These are phyloP conservation scores for Sonneratia alba DNA, from an alignment of 345 rosid species.

Conservation along the genomic window DNA sequence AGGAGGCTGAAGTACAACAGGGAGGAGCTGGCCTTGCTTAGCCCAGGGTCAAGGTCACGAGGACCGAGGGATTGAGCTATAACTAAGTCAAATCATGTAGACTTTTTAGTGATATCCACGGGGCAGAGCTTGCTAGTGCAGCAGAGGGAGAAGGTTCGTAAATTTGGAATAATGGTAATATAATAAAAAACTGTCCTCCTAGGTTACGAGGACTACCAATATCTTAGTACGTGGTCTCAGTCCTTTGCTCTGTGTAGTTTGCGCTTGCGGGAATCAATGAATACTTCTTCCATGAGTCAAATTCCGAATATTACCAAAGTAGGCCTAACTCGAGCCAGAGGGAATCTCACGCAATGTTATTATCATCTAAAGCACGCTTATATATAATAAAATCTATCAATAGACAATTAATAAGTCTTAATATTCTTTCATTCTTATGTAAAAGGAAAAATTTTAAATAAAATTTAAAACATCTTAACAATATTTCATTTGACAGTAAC, in stretches of 20 bases:
- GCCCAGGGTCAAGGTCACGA: slow-evolving; percentile 12
- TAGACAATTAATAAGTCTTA: too few species aligned
- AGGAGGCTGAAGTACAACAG: slow-evolving; percentile 25
- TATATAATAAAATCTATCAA: too few species aligned
- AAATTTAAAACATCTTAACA: too few species aligned
- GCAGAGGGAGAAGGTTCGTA: too few species aligned
- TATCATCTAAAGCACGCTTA: too few species aligned
- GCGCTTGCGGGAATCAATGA: slow-evolving; percentile 1
- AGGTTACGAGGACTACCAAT: neutral
- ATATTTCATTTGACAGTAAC: too few species aligned
- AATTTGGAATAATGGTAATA: neutral
- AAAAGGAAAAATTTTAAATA: too few species aligned
- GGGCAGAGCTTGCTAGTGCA: too few species aligned
- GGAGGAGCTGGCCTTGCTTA: slow-evolving; percentile 11
- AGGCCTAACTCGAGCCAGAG: too few species aligned
- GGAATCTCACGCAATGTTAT: too few species aligned
- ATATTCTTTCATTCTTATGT: too few species aligned
- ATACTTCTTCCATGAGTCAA: neutral
- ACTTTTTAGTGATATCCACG: too few species aligned
- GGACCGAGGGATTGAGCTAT: slow-evolving; percentile 1
- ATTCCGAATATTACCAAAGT: neutral
- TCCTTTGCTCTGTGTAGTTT: neutral
- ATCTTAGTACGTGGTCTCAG: neutral
- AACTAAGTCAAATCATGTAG: neutral
- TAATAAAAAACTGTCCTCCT: neutral